Evolutionary conservation across 306 rosid genomes (phyloP).

Genomic region (Begonia loranthoides): DNA sequence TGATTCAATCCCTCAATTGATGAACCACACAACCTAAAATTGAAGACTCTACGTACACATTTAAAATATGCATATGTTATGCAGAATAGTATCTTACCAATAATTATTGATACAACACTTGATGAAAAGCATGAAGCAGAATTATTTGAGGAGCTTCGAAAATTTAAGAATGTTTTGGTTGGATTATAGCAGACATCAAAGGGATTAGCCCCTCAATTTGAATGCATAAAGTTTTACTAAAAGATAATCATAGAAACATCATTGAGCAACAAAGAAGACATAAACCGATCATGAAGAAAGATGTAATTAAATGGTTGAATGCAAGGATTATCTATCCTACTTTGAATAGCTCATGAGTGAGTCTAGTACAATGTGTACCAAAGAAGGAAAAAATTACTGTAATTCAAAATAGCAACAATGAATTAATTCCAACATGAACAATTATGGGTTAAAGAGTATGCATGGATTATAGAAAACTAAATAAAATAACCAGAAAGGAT

Average conservation of each 20-base stretch:
- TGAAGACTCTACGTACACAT: not conserved
- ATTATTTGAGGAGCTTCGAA: not conserved
- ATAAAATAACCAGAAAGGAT: not conserved
- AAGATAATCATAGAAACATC: not conserved
- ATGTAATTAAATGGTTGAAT: not conserved
- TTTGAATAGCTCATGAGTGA: not conserved
- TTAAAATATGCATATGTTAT: not conserved
- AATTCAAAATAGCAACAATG: not conserved
- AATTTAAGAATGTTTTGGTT: no score
- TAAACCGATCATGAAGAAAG: not conserved
- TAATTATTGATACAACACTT: not conserved
- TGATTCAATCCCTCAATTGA: not conserved
- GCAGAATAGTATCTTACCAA: not conserved
- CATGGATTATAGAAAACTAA: not conserved
- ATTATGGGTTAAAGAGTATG: not conserved
- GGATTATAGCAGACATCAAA: no score
- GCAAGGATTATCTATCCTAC: not conserved
- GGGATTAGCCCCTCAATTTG: not conserved
- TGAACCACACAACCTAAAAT: not conserved
- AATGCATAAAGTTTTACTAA: no score
- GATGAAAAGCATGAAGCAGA: no score
- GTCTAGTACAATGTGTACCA: not conserved
- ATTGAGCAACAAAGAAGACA: not conserved
- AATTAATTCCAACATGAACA: not conserved
- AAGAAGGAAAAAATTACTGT: not conserved